These are phyloP conservation scores for Carex littledalei DNA, from an alignment of 176 grass and related monocot species.

Conservation along the genomic window DNA sequence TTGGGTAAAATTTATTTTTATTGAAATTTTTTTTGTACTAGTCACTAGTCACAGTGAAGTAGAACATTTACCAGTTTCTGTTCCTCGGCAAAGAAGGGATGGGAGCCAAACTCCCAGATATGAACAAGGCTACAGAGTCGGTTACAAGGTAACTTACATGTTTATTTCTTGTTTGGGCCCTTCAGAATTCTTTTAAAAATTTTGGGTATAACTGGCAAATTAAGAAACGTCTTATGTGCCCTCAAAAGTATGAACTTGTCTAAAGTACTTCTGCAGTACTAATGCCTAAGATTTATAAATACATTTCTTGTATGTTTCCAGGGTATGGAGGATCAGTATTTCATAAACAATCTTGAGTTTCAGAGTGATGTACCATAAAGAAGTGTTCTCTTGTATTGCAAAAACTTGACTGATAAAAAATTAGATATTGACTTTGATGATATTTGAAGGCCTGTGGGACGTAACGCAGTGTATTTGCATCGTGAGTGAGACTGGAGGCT, in stretches of 20 bases:
- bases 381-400: background rate
- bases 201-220: background rate
- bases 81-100: slow-evolving; percentile 42
- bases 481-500: too few species aligned
- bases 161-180: background rate
- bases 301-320: slow-evolving; percentile 10
- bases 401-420: too few species aligned
- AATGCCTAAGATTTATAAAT: slow-evolving; percentile 17
- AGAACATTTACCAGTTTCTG: slow-evolving; percentile 32
- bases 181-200: background rate
- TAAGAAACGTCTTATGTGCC: background rate
- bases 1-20: too few species aligned
- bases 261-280: background rate
- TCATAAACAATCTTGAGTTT: slow-evolving; percentile 54
- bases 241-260: background rate
- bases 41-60: too few species aligned
- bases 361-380: slow-evolving; percentile 49
- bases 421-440: too few species aligned
- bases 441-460: too few species aligned
- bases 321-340: slow-evolving; percentile 32
- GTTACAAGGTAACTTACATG: slow-evolving; percentile 35
- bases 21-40: too few species aligned
- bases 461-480: too few species aligned
- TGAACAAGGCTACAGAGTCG: slow-evolving; percentile 42
- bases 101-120: slow-evolving; percentile 38